Percentiles rank a stretch among this genome's conserved stretches.
Conservation (phyloP, 129 eudicot species). For the Helichrysum umbraculigerum region DNA sequence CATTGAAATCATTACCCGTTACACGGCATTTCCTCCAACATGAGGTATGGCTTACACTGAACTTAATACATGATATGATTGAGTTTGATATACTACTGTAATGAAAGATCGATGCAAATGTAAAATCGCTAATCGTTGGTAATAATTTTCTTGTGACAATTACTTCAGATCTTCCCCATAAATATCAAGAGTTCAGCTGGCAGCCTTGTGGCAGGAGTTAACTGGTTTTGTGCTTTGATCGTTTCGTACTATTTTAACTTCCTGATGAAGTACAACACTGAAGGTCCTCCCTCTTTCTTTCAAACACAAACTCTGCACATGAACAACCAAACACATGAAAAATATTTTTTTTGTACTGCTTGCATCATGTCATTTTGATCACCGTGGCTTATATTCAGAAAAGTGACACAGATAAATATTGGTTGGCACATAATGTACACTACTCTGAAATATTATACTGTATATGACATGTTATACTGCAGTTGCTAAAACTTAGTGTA, state of each 20-base stretch:
- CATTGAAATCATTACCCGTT: too few species aligned
- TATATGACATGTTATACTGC: too few species aligned
- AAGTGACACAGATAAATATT: too few species aligned
- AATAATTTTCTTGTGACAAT: too few species aligned
- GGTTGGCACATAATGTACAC: too few species aligned
- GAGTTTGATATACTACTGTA: neutral
- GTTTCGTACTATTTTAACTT: slow-evolving; percentile 72
- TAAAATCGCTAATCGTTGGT: too few species aligned
- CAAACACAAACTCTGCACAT: neutral
- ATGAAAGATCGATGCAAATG: neutral
- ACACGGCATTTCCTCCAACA: too few species aligned
- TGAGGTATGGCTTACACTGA: slow-evolving; percentile 13
- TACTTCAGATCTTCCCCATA: slow-evolving; percentile 75
- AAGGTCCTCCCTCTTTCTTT: slow-evolving; percentile 40
- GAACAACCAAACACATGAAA: neutral
- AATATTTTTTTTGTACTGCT: too few species aligned
- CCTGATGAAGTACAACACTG: slow-evolving; percentile 66
- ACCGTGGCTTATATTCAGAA: too few species aligned
- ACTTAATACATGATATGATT: slow-evolving; percentile 2
- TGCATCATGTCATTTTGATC: too few species aligned
- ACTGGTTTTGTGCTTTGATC: slow-evolving; percentile 83
- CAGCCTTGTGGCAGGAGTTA: slow-evolving; percentile 77
- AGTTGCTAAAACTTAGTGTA: too few species aligned
- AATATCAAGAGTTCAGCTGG: slow-evolving; percentile 86
- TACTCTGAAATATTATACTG: too few species aligned